Evolutionary conservation across 805 yeast genomes (phyloP).

Genomic region (Wickerhamomyces kurtzmanii): DNA sequence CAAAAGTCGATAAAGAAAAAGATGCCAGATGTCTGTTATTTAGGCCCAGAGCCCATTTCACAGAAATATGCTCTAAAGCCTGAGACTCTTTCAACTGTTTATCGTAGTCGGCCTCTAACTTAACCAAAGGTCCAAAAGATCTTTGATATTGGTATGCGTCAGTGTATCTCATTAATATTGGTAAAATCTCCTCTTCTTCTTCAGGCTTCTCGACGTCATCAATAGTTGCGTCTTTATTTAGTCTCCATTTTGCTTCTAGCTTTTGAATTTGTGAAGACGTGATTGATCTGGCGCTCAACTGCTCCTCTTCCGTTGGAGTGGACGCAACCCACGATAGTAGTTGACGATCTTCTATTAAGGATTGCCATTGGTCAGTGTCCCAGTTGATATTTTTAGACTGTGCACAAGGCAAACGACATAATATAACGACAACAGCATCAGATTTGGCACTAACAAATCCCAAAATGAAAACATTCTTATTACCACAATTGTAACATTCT

Average conservation of each 20-base stretch:
- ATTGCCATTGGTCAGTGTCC: conserved; percentile 86
- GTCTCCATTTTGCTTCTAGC: conserved; percentile 77
- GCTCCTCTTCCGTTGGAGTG: conserved; percentile 56
- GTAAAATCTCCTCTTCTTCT: conserved; percentile 52
- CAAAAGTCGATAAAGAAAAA: conserved; percentile 60
- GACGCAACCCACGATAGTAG: conserved; percentile 78
- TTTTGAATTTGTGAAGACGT: conserved; percentile 56
- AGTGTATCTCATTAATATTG: conserved; percentile 64
- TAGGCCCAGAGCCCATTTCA: conserved; percentile 64
- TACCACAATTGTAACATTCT: conserved; percentile 90
- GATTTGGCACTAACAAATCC: conserved; percentile 86
- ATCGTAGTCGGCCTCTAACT: conserved; percentile 77
- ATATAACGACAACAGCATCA: conserved; percentile 76
- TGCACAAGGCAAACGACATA: conserved; percentile 87
- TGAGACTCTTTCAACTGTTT: conserved; percentile 66
- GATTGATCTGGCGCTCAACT: conserved; percentile 43
- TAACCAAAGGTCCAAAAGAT: conserved; percentile 74
- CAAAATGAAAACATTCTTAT: conserved; percentile 64
- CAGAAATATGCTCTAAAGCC: conserved; percentile 61
- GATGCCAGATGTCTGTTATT: conserved; percentile 60
- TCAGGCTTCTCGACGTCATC: conserved; percentile 48
- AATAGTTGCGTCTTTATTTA: conserved; percentile 61
- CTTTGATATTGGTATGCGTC: conserved; percentile 84
- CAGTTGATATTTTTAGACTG: conserved; percentile 66
- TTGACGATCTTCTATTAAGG: conserved; percentile 71